A percentile compares a stretch with the other conserved stretches of the same genome.
Evolutionary conservation across 2,329 filamentous ascomycete genomes (phyloP).

Genomic region (Fusarium sp.): DNA sequence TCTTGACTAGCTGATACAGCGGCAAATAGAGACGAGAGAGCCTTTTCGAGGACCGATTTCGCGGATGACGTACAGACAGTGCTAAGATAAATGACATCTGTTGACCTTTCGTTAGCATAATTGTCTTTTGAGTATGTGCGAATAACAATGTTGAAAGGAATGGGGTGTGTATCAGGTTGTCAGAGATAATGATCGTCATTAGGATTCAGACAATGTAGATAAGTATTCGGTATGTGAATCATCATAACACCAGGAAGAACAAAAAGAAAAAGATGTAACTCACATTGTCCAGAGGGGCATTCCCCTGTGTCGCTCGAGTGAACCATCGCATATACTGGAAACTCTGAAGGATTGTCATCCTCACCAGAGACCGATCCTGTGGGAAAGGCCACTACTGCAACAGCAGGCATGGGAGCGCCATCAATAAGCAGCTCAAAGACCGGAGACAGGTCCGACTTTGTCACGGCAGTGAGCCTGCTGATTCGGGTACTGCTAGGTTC

Average conservation of each 20-base stretch:
- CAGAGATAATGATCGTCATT: constrained; percentile 90
- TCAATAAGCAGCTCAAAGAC: constrained; percentile 82
- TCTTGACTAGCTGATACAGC: constrained; percentile 51
- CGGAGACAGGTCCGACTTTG: constrained; percentile 74
- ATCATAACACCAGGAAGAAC: constrained; percentile 77
- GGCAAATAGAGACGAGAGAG: constrained; percentile 61
- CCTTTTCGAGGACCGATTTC: constrained; percentile 56
- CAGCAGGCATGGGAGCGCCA: constrained; percentile 81
- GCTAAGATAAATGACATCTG: constrained; percentile 56
- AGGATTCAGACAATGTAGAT: constrained; percentile 99
- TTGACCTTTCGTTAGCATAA: constrained; percentile 53
- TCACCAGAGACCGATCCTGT: constrained; percentile 60
- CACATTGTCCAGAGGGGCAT: constrained; percentile 90
- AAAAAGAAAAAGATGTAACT: constrained; percentile 64
- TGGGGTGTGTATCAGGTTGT: constrained; percentile 81
- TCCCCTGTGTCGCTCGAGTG: constrained; percentile 95
- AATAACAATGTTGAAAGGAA: constrained; percentile 23
- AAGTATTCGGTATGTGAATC: constrained; percentile 90
- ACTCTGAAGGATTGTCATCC: constrained; percentile 54
- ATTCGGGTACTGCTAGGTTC: constrained; percentile 55
- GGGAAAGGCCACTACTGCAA: constrained; percentile 79
- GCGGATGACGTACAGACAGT: constrained; percentile 57
- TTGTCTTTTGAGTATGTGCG: constrained; percentile 18
- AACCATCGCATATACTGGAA: constrained; percentile 73
- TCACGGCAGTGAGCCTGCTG: constrained; percentile 76